phyloP scores from a whole-genome alignment of 345 rosid species.

The Firmiana major region DNA sequence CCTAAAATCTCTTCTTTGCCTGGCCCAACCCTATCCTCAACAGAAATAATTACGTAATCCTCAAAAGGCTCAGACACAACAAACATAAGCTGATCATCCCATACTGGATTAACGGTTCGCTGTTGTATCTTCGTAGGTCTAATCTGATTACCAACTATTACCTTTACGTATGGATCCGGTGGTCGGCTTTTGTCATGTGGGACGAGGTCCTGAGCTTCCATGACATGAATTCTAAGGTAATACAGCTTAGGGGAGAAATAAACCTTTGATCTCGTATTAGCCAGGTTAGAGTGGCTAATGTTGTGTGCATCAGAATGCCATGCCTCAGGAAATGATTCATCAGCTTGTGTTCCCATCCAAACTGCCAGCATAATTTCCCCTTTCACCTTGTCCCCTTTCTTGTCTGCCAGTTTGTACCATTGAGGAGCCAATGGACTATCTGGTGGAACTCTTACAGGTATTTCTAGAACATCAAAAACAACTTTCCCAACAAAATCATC shows the following conservation, averaged over 20 bases:
- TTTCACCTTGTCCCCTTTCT: slow-evolving; percentile 52
- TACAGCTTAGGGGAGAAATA: slow-evolving; percentile 90
- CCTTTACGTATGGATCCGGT: slow-evolving; percentile 61
- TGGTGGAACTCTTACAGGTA: slow-evolving; percentile 80
- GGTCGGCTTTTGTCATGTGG: slow-evolving; percentile 58
- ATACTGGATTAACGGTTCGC: slow-evolving; percentile 55
- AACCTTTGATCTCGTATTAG: slow-evolving; percentile 80
- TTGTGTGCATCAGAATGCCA: slow-evolving; percentile 98
- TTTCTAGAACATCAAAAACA: slow-evolving; percentile 56
- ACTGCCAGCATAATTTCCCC: slow-evolving; percentile 97
- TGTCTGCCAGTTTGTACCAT: slow-evolving; percentile 79
- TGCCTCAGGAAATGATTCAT: slow-evolving; percentile 88
- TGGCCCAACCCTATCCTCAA: slow-evolving; percentile 67
- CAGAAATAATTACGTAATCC: slow-evolving; percentile 60
- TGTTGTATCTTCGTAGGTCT: slow-evolving; percentile 50
- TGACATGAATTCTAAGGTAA: slow-evolving; percentile 68
- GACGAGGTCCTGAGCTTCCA: slow-evolving; percentile 83
- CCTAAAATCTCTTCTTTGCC: slow-evolving; percentile 82
- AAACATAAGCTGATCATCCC: slow-evolving; percentile 87
- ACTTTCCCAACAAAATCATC: slow-evolving; percentile 76
- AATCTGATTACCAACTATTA: slow-evolving; percentile 58
- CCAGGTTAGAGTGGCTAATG: slow-evolving; percentile 58
- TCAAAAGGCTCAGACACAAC: slow-evolving; percentile 94
- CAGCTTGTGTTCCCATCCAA: slow-evolving; percentile 99
- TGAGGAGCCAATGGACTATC: slow-evolving; percentile 96